phyloP scores from a whole-genome alignment of 768 basidiomycete genomes.

The Naematelia encephala region DNA sequence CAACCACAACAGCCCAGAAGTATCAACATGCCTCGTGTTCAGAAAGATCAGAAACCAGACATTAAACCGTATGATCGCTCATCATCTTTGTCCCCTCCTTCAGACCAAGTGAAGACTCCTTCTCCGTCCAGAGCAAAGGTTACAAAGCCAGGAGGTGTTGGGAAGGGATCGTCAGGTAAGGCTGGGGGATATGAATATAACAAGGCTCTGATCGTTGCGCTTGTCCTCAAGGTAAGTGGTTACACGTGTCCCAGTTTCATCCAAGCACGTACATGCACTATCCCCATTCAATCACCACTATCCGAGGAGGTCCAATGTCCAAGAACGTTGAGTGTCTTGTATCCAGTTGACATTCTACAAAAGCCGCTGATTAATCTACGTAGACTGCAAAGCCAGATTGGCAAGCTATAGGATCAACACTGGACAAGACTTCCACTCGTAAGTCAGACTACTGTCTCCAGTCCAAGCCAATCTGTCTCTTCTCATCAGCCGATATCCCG shows the following conservation, averaged over 20 bases:
- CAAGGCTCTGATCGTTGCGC: not conserved
- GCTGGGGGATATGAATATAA: conserved; percentile 6
- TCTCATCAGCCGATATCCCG: too few species aligned
- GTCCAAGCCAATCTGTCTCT: too few species aligned
- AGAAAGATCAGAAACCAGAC: not conserved
- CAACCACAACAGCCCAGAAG: not conserved
- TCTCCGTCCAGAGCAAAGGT: not conserved
- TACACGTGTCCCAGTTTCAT: not conserved
- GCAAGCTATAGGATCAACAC: conserved; percentile 7
- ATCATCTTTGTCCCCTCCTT: not conserved
- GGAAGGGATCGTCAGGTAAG: too few species aligned
- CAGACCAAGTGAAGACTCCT: not conserved
- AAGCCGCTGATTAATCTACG: not conserved
- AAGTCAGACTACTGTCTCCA: too few species aligned
- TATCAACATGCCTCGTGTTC: not conserved
- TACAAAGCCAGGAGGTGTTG: not conserved
- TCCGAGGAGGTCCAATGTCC: too few species aligned
- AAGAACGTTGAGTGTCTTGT: too few species aligned
- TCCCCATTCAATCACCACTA: too few species aligned
- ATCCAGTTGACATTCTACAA: too few species aligned
- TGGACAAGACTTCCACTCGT: conserved; percentile 26
- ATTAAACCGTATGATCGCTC: not conserved
- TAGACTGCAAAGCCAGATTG: conserved; percentile 25
- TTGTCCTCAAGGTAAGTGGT: conserved; percentile 9
- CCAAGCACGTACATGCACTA: too few species aligned